Percentiles rank a stretch among this genome's conserved stretches.
Evolutionary conservation across 2,329 filamentous ascomycete genomes (phyloP).

Genomic region (Colletotrichum tofieldiae): DNA sequence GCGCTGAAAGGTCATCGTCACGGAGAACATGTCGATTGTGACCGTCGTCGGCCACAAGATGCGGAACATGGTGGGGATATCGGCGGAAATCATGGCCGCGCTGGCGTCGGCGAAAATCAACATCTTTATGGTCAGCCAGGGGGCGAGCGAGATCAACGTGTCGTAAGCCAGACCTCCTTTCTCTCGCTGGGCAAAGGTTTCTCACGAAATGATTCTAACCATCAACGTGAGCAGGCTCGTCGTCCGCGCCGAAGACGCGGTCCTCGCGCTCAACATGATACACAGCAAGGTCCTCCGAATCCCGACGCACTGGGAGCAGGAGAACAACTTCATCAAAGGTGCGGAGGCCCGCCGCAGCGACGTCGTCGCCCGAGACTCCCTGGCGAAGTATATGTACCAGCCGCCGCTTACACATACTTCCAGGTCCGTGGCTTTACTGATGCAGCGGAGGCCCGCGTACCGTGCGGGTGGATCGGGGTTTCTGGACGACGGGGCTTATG

Average conservation of each 20-base stretch:
- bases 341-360: conserved; percentile 9
- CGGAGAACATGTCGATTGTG: conserved; percentile 91
- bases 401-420: conserved; percentile 31
- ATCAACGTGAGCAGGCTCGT: conserved; percentile 63
- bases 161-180: conserved; percentile 70
- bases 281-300: conserved; percentile 77
- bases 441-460: background rate
- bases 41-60: conserved; percentile 95
- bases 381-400: background rate
- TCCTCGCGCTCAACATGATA: conserved; percentile 93
- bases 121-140: conserved; percentile 60
- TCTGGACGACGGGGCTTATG: background rate
- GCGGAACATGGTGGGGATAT: conserved; percentile 95
- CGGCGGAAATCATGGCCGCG: conserved; percentile 34
- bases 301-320: conserved; percentile 39
- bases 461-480: too few species aligned
- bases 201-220: too few species aligned
- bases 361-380: background rate
- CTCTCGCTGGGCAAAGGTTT: too few species aligned
- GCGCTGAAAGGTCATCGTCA: conserved; percentile 16
- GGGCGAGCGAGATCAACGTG: conserved; percentile 98
- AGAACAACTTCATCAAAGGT: conserved; percentile 41
- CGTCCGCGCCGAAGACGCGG: conserved; percentile 90
- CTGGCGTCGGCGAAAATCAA: conserved; percentile 39
- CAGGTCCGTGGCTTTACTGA: conserved; percentile 42